A percentile compares a stretch with the other conserved stretches of the same genome.
Conservation (phyloP, 2,329 filamentous ascomycete species). For the Diplodia sapinea region DNA sequence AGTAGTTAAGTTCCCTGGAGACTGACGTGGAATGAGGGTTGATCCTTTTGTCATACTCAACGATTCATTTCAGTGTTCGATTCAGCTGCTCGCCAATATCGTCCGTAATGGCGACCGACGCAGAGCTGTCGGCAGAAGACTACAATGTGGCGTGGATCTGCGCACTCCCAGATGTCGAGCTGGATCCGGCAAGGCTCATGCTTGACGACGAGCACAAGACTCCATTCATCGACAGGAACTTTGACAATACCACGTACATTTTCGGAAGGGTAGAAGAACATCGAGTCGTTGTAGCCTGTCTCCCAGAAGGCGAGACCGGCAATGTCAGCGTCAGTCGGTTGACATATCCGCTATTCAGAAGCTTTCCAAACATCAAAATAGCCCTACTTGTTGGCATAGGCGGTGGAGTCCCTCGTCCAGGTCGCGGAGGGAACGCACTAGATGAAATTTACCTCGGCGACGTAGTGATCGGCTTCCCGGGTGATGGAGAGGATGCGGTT, state of each 20-base stretch:
- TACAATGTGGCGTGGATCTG: not conserved
- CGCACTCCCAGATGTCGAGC: not conserved
- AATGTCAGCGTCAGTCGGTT: not conserved
- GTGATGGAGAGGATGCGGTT: slow-evolving; percentile 34
- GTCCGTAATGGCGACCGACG: too few relatives aligned
- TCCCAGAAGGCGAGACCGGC: not conserved
- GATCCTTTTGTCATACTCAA: too few relatives aligned
- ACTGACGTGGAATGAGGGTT: too few relatives aligned
- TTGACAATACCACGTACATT: not conserved
- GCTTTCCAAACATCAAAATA: slow-evolving; percentile 35
- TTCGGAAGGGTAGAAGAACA: not conserved
- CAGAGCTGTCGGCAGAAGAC: not conserved
- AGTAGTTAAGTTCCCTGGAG: too few relatives aligned
- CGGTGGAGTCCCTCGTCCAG: slow-evolving; percentile 35
- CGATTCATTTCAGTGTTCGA: too few relatives aligned
- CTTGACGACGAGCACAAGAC: not conserved
- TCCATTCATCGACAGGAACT: not conserved
- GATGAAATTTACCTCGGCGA: slow-evolving; percentile 39
- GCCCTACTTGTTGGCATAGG: slow-evolving; percentile 38
- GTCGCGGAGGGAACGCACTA: not conserved
- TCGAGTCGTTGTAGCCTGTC: not conserved
- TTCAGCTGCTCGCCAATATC: too few relatives aligned
- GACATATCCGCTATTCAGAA: not conserved
- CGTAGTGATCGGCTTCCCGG: slow-evolving; percentile 38
- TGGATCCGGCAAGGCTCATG: not conserved